Percentiles rank a stretch among this genome's conserved stretches.
phyloP scores from a whole-genome alignment of 148 eudicot genomes.

The Vaccinium vitisidaea region DNA sequence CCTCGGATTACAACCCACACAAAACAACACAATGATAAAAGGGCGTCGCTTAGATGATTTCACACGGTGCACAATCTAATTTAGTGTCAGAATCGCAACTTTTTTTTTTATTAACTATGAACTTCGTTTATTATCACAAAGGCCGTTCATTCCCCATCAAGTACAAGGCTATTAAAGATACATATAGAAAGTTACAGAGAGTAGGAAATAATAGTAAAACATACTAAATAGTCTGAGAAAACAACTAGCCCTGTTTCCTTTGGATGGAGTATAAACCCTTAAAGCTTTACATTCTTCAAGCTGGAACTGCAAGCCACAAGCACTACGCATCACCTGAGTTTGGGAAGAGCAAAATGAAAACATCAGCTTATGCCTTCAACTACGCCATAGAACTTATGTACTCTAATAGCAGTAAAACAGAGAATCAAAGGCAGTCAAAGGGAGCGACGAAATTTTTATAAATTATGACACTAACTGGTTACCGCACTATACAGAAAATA shows the following conservation, averaged over 20 bases:
- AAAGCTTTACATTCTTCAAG: background rate
- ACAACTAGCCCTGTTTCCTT: background rate
- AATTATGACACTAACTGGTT: background rate
- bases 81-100: background rate
- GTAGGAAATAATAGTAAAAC: background rate
- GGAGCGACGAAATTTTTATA: background rate
- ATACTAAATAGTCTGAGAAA: background rate
- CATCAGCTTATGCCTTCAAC: background rate
- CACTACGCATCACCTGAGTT: background rate
- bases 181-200: background rate
- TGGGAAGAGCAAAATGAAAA: background rate
- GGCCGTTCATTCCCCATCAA: background rate
- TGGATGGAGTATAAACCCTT: background rate
- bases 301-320: background rate
- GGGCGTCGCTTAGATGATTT: background rate
- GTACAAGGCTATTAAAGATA: background rate
- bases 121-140: background rate
- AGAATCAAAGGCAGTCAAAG: background rate
- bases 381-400: background rate
- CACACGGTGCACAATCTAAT: background rate
- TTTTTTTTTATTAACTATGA: background rate
- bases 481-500: background rate
- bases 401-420: background rate
- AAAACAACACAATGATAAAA: background rate
- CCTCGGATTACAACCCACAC: background rate